phyloP scores from a whole-genome alignment of 2,329 filamentous ascomycete species.

The Clarireedia homoeocarpa region DNA sequence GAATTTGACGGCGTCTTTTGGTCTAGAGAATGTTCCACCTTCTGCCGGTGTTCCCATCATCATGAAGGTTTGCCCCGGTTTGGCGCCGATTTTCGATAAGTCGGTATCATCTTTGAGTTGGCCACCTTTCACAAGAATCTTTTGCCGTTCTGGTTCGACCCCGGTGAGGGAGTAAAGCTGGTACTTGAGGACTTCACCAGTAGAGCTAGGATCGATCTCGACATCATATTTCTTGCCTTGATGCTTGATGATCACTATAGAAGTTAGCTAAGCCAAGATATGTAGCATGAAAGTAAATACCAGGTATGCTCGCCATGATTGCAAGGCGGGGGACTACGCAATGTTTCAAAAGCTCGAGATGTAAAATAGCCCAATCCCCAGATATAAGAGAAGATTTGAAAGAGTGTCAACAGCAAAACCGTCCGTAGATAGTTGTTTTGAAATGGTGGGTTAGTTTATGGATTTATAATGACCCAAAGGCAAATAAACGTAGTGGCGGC shows the following conservation, averaged over 20 bases:
- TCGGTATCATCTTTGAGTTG: constrained; percentile 94
- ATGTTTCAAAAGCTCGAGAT: neutral
- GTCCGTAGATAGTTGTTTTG: neutral
- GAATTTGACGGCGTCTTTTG: constrained; percentile 78
- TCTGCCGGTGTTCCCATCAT: constrained; percentile 88
- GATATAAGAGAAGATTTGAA: no score
- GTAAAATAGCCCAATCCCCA: neutral
- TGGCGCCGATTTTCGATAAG: constrained; percentile 75
- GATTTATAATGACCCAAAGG: neutral
- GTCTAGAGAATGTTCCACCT: constrained; percentile 54
- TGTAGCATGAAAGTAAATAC: constrained; percentile 14
- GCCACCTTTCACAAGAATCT: constrained; percentile 88
- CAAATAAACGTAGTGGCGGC: constrained; percentile 9
- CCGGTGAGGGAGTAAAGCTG: constrained; percentile 93
- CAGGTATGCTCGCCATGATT: constrained; percentile 29
- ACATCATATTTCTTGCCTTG: constrained; percentile 92
- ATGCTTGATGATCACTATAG: constrained; percentile 82
- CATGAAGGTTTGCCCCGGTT: constrained; percentile 81
- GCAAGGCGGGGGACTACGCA: constrained; percentile 12
- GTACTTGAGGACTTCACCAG: constrained; percentile 89
- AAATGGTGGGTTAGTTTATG: neutral
- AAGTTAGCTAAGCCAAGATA: constrained; percentile 14
- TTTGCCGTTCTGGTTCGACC: constrained; percentile 93
- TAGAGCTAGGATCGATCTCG: constrained; percentile 76
- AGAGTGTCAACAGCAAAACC: no score